Base-by-base conservation (phyloP, 2,329 filamentous ascomycete species). In the Claviceps citrina region DNA sequence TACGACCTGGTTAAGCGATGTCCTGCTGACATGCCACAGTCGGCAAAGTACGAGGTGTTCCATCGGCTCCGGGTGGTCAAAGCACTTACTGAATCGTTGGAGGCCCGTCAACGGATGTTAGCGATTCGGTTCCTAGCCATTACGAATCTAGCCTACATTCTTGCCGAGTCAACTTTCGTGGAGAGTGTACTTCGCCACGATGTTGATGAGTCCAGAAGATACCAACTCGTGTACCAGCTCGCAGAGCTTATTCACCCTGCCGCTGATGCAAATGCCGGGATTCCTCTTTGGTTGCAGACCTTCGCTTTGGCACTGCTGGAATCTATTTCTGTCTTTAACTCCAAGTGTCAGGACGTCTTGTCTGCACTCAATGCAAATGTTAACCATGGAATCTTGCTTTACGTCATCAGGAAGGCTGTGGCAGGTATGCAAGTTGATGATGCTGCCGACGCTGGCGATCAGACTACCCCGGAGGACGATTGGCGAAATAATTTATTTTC, bases 301-400 rank as follows among this genome's bases (percentile, higher is more conserved):
- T 76, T 87, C 44, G 83, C 85, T 7, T 67, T 98, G 39, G 73
- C 76, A 38, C 73, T 89, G 1, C 67, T 99, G 38, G 86, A 95
- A 55, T 83, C 84, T n/a, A 69, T 98, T 42, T 77, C 84, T 6
- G 81, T 77, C 54, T 84, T 84, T 55, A 80, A 82, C 51, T 65
- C 71, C 42, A 87, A 85, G 53, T 74, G 80, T 24, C 66, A 76
- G 26, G 91, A 98, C 56, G 81, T 98, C 19, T 78, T 86, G 46
- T 78, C 84, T 31, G 86, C 91, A n/a, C 66, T 99, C 31, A 93
- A 86, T 52, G 84, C 93, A 40, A 94, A 89, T 50, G 89, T 96
- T 28, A 96, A 93, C 51, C 93, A 98, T 51, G 93, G 91, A 12
- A 81, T 96, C 24, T 70, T 99, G 33, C 81, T 96, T 49, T 96